These are phyloP conservation scores for Collybia mongolica DNA, from an alignment of 768 basidiomycete genomes.

Conservation along the genomic window DNA sequence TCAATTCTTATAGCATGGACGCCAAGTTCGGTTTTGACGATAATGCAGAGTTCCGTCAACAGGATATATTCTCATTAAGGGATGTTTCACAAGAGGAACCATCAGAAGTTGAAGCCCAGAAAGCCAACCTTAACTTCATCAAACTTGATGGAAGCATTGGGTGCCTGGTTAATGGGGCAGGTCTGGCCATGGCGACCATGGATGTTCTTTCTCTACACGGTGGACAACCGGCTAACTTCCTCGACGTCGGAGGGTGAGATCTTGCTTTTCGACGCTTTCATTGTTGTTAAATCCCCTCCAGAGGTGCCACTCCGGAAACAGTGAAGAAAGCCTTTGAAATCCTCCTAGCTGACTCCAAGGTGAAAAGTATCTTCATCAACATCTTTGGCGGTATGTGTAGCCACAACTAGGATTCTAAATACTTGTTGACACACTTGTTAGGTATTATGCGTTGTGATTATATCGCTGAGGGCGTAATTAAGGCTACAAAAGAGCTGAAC, in stretches of 20 bases:
- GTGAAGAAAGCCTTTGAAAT: slow-evolving; percentile 99
- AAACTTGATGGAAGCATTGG: slow-evolving; percentile 97
- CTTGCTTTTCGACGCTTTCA: neutral
- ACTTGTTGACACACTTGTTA: slow-evolving; percentile 17
- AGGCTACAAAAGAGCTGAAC: slow-evolving; percentile 89
- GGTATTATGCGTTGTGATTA: slow-evolving; percentile 99
- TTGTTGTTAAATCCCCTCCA: slow-evolving; percentile 23
- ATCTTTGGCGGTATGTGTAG: slow-evolving; percentile 75
- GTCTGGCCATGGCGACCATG: slow-evolving; percentile 99
- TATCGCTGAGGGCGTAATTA: slow-evolving; percentile 97
- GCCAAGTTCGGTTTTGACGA: slow-evolving; percentile 99
- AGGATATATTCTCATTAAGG: slow-evolving; percentile 84
- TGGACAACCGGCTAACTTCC: slow-evolving; percentile 96
- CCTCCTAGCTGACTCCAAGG: slow-evolving; percentile 83
- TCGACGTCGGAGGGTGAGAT: slow-evolving; percentile 91
- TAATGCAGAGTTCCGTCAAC: slow-evolving; percentile 97
- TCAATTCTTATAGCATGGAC: slow-evolving; percentile 77
- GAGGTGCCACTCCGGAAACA: slow-evolving; percentile 97
- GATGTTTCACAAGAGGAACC: slow-evolving; percentile 96
- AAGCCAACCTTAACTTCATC: slow-evolving; percentile 96
- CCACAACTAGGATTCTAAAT: neutral
- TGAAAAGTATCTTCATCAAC: slow-evolving; percentile 99
- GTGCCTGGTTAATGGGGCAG: slow-evolving; percentile 97
- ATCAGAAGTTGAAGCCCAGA: slow-evolving; percentile 96
- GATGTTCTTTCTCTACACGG: slow-evolving; percentile 97